Percentiles rank a stretch among this genome's conserved stretches.
These are phyloP conservation scores for Excoecaria cochinchinensis DNA, from an alignment of 345 rosid species.

Conservation along the genomic window DNA sequence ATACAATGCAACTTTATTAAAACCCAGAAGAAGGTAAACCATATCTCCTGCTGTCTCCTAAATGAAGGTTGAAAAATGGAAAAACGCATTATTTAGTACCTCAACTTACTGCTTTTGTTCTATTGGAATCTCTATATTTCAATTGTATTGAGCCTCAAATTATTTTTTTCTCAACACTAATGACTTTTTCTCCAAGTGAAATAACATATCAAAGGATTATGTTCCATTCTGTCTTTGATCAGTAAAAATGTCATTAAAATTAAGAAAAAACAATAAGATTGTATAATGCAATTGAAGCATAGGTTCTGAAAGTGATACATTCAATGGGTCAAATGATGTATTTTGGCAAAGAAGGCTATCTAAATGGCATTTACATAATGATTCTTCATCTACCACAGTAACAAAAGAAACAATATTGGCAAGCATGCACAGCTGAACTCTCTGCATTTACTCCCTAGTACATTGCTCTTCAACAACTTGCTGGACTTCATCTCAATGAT, in stretches of 20 bases:
- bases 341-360: neutral
- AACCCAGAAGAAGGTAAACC: neutral
- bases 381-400: no score
- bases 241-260: neutral
- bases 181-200: neutral
- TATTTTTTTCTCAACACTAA: neutral
- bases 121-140: neutral
- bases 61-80: neutral
- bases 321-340: neutral
- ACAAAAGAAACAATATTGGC: no score
- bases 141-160: neutral
- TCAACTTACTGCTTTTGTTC: neutral
- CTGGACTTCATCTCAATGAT: neutral
- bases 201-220: neutral
- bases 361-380: no score
- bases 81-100: neutral
- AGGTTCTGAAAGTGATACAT: neutral
- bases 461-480: neutral
- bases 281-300: neutral
- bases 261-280: neutral
- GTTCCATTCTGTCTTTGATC: neutral
- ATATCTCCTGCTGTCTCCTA: neutral
- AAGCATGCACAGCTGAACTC: neutral
- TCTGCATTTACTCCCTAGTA: neutral
- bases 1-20: no score